Evolutionary conservation across 441 rosid genomes (phyloP).

Genomic region (Rhodomyrtus psidioides): DNA sequence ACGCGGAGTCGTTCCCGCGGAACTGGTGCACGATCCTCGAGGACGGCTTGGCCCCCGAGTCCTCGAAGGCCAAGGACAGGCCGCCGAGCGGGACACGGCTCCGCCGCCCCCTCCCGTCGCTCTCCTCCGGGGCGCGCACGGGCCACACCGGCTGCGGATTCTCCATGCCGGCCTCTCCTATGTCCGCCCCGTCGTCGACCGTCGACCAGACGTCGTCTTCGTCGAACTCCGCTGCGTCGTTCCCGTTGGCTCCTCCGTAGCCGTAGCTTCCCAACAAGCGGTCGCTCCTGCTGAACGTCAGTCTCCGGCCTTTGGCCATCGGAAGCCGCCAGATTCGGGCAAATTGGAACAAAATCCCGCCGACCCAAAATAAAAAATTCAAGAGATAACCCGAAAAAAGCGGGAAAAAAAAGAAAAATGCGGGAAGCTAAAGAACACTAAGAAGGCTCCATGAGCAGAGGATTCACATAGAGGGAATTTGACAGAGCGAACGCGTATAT

Average conservation of each 20-base stretch:
- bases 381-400: background rate
- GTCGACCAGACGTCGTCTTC: constrained; percentile 92
- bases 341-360: background rate
- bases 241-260: constrained; percentile 26
- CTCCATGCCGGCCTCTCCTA: constrained; percentile 2
- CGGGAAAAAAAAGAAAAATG: constrained; percentile 1
- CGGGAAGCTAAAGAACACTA: constrained; percentile 2
- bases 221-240: constrained; percentile 49
- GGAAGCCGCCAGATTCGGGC: background rate
- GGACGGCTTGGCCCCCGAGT: constrained; percentile 28
- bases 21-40: constrained; percentile 70
- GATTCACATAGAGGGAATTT: constrained; percentile 21
- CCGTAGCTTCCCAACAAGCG: constrained; percentile 48
- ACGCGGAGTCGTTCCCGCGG: constrained; percentile 28
- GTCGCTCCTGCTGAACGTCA: constrained; percentile 53
- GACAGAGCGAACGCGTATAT: constrained; percentile 15
- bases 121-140: background rate
- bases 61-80: constrained; percentile 62
- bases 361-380: background rate
- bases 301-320: constrained; percentile 78
- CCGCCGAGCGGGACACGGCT: constrained; percentile 34
- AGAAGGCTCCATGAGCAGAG: background rate
- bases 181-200: constrained; percentile 35
- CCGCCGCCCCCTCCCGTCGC: constrained; percentile 3
- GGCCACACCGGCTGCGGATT: constrained; percentile 26